phyloP scores from a whole-genome alignment of 805 yeast species.

The Saccharomycopsis fodiens region DNA sequence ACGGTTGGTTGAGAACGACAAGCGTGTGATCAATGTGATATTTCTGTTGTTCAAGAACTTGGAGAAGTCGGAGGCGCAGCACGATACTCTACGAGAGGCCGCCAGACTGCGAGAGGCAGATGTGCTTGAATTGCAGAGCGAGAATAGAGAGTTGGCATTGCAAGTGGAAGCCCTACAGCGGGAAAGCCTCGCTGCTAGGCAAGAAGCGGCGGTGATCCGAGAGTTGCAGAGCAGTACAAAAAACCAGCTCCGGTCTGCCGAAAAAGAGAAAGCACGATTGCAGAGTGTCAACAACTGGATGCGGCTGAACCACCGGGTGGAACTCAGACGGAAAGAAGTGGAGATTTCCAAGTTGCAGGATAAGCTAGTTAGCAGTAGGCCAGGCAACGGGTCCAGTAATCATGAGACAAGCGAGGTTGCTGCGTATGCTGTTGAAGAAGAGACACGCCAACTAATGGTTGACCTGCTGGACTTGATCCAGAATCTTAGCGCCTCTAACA shows the following conservation, averaged over 20 bases:
- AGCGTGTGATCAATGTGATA: constrained; percentile 14
- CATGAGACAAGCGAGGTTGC: not conserved
- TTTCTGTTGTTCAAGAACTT: constrained; percentile 12
- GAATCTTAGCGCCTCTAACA: constrained; percentile 12
- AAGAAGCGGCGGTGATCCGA: not conserved
- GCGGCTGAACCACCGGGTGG: constrained; percentile 6
- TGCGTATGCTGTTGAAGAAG: constrained; percentile 8
- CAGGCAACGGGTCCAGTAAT: not conserved
- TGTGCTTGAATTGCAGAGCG: not conserved
- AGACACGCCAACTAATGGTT: constrained; percentile 14
- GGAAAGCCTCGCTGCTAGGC: not conserved
- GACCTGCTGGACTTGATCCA: constrained; percentile 18
- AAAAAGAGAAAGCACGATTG: not conserved
- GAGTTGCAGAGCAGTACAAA: constrained; percentile 1
- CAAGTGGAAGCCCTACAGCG: too few relatives aligned
- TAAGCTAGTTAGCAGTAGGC: constrained; percentile 6
- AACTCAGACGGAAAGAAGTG: constrained; percentile 15
- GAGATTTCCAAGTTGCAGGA: constrained; percentile 16
- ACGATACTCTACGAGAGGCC: constrained; percentile 1
- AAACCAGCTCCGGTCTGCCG: not conserved
- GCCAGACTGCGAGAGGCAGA: constrained; percentile 5
- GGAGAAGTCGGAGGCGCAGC: constrained; percentile 10
- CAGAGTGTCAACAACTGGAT: constrained; percentile 3
- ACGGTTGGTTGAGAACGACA: constrained; percentile 14
- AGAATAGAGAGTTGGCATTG: not conserved